A percentile compares a stretch with the other conserved stretches of the same genome.
Evolutionary conservation across 805 yeast genomes (phyloP).

Genomic region (Torulaspora microellipsoides): DNA sequence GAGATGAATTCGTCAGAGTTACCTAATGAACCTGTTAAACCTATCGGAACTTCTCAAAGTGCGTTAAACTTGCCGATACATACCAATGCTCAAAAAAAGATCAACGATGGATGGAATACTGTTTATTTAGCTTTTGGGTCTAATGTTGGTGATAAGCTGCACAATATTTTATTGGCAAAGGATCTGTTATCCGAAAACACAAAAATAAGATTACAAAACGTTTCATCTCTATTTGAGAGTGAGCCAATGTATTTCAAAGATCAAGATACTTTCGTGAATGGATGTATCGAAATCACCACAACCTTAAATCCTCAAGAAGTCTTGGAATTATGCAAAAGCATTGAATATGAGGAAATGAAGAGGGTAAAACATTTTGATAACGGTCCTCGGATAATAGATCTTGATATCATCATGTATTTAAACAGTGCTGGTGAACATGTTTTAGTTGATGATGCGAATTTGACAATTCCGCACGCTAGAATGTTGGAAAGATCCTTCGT

Average conservation of each 20-base stretch:
- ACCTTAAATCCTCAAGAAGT: conserved; percentile 58
- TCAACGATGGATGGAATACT: conserved; percentile 22
- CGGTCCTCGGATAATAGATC: conserved; percentile 89
- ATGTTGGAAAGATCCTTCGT: conserved; percentile 92
- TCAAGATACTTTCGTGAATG: conserved; percentile 80
- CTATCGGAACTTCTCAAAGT: conserved; percentile 15
- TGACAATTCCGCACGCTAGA: conserved; percentile 79
- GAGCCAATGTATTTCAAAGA: conserved; percentile 87
- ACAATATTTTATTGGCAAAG: conserved; percentile 56
- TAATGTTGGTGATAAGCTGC: conserved; percentile 68
- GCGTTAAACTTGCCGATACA: conserved; percentile 37
- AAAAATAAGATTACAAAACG: conserved; percentile 46
- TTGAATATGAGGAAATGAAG: conserved; percentile 68
- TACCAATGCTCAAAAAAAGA: conserved; percentile 1
- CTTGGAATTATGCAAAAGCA: conserved; percentile 56
- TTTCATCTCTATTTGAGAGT: conserved; percentile 80
- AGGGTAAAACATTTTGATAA: conserved; percentile 78
- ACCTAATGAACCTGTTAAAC: background rate
- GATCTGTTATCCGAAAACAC: conserved; percentile 34
- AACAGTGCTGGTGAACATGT: conserved; percentile 33
- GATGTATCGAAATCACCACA: conserved; percentile 68
- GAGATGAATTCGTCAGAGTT: conserved; percentile 33
- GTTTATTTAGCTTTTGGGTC: conserved; percentile 88
- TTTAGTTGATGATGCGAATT: conserved; percentile 50
- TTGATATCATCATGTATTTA: conserved; percentile 71